Base-by-base conservation (phyloP, 2,329 filamentous ascomycete species). In the Fusarium falciforme region DNA sequence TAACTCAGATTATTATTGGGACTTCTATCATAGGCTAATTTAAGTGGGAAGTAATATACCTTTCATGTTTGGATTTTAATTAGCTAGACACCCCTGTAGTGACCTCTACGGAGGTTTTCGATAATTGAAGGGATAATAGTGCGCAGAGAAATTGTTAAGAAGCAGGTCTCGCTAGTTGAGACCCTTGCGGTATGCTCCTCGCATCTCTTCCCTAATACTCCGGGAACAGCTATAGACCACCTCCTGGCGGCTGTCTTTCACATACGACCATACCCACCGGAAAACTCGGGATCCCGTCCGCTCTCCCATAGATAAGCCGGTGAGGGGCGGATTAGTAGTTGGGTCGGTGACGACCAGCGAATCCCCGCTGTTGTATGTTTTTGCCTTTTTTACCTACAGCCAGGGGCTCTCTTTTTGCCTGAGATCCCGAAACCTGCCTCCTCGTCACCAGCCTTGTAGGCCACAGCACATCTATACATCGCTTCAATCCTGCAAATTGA, bases 291-390 rank as follows among this genome's bases (percentile, higher is more conserved):
- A 52, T 52, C 47, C 47, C 47, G 47, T 52, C 47, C 47, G 47
- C 47, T 52, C 47, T 52, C 47, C 47, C 47, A 52, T 52, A 52
- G 47, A 52, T 52, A 52, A 52, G 47, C 47, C 47, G 16, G 47
- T 52, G 47, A 52, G 47, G 47, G 47, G 47, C 47, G 25, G 47
- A 52, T 52, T 52, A 52, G 47, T 52, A 52, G 47, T 52, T 52
- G 47, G 47, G 47, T 52, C 47, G 47, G 47, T 52, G 47, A 52
- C 47, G 47, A 52, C 47, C 47, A 52, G 47, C 47, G 47, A 52
- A 52, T 52, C 47, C 25, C 47, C 25, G 47, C 47, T 52, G 47
- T 52, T 52, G 47, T 29, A 52, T 52, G 47, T 52, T 49, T 49
- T 49, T 49, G 22, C 8, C 22, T 16, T 17, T 17, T 6, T 47